These are phyloP conservation scores for Scytalidium lignicola DNA, from an alignment of 2,329 filamentous ascomycete genomes.

Conservation along the genomic window DNA sequence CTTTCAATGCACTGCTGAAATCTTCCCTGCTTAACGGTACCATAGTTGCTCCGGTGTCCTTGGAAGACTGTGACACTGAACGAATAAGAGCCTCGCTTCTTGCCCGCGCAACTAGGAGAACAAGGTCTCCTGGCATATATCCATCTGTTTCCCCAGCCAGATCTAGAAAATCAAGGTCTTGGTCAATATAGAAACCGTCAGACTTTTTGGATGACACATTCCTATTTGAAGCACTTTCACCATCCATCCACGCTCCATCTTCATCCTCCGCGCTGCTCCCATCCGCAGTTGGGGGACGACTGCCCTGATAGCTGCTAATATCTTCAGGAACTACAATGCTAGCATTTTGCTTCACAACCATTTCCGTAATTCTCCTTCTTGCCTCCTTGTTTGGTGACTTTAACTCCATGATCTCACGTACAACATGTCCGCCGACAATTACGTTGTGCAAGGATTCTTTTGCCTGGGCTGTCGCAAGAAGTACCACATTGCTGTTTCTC, in stretches of 20 bases:
- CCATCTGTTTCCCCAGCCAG: conserved; percentile 92
- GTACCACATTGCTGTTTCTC: conserved; percentile 71
- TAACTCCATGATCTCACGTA: conserved; percentile 82
- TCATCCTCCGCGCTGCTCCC: conserved; percentile 50
- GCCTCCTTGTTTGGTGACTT: conserved; percentile 93
- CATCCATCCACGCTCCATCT: conserved; percentile 69
- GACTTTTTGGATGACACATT: conserved; percentile 32
- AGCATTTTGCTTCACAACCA: conserved; percentile 58
- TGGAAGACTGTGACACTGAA: conserved; percentile 50
- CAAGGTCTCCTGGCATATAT: conserved; percentile 94
- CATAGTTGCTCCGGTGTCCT: conserved; percentile 40
- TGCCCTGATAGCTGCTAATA: conserved; percentile 38
- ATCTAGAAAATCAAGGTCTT: conserved; percentile 82
- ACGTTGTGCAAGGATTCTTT: conserved; percentile 92
- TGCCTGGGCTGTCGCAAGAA: conserved; percentile 85
- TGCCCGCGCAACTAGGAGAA: conserved; percentile 78
- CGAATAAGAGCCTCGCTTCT: conserved; percentile 91
- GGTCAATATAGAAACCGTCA: conserved; percentile 67
- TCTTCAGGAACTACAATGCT: conserved; percentile 33
- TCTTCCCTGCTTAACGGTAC: conserved; percentile 68
- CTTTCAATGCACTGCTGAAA: conserved; percentile 79
- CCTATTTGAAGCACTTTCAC: conserved; percentile 52
- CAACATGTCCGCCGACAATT: conserved; percentile 84
- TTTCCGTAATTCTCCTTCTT: conserved; percentile 75
- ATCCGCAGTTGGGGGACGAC: conserved; percentile 48